Percentiles rank a stretch among this genome's conserved stretches.
Conservation (phyloP, 75 land plant genomes). For the Chamaecyparis obtusa region DNA sequence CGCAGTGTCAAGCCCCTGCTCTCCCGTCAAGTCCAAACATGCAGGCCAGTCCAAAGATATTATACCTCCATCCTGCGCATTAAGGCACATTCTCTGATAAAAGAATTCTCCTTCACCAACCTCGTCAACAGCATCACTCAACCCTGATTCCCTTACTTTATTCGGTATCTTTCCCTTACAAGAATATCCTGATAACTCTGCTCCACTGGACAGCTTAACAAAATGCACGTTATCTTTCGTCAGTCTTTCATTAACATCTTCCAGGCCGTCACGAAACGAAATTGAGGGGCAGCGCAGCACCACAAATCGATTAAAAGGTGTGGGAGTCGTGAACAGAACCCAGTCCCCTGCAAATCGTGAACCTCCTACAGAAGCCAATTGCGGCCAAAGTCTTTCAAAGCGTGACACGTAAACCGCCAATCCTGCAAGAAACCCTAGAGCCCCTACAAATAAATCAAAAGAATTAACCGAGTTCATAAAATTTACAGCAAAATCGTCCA, state of each 20-base stretch:
- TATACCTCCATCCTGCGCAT: constrained; percentile 84
- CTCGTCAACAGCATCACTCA: constrained; percentile 6
- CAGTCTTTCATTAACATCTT: constrained; percentile 44
- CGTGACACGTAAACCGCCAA: neutral
- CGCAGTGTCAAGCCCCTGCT: constrained; percentile 77
- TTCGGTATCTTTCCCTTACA: constrained; percentile 8
- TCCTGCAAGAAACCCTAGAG: constrained; percentile 10
- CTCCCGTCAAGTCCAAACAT: constrained; percentile 68
- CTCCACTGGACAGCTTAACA: constrained; percentile 37
- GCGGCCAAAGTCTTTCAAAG: neutral
- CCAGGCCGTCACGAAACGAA: constrained; percentile 32
- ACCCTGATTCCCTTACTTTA: constrained; percentile 1
- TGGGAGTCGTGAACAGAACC: constrained; percentile 71
- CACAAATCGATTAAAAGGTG: constrained; percentile 87
- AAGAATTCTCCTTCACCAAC: constrained; percentile 16
- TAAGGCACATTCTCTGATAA: constrained; percentile 76
- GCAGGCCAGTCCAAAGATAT: constrained; percentile 92
- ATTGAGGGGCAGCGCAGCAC: constrained; percentile 85
- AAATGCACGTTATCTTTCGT: constrained; percentile 48
- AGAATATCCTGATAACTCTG: constrained; percentile 5
- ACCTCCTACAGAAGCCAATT: neutral
- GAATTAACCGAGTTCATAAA: neutral
- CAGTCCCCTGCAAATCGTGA: constrained; percentile 37
- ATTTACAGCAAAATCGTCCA: neutral
- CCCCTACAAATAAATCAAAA: constrained; percentile 1